phyloP scores from a whole-genome alignment of 208 protist genomes.

The Angomonas deanei region DNA sequence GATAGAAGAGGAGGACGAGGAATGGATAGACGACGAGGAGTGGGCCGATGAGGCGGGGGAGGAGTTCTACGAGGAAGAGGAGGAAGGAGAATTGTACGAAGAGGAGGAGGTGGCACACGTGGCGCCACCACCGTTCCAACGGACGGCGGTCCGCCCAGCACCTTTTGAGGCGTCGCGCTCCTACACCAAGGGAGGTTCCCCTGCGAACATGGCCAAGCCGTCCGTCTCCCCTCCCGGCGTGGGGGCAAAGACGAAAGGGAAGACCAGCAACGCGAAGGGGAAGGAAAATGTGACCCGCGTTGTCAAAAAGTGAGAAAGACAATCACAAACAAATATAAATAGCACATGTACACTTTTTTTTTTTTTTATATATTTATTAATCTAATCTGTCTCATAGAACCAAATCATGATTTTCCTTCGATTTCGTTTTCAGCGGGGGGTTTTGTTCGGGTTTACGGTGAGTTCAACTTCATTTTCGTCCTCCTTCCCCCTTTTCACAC shows the following conservation, averaged over 20 bases:
- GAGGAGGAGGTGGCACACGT: slow-evolving; percentile 1
- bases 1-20: neutral
- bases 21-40: slow-evolving; percentile 10
- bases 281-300: no score
- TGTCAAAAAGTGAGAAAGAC: no score
- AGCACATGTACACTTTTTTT: no score
- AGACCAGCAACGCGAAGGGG: no score
- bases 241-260: neutral
- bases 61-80: slow-evolving; percentile 25
- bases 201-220: neutral
- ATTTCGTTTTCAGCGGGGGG: no score
- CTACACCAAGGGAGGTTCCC: slow-evolving; percentile 7
- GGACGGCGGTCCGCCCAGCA: neutral
- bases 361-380: no score
- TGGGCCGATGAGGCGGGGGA: slow-evolving; percentile 5
- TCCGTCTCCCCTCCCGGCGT: neutral
- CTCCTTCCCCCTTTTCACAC: neutral
- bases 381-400: no score
- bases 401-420: no score
- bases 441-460: no score
- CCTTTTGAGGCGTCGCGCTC: slow-evolving; percentile 9
- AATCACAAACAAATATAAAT: no score
- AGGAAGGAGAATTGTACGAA: neutral
- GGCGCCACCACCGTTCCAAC: neutral
- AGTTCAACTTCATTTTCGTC: neutral